Evolutionary conservation across 2,329 filamentous ascomycete genomes (phyloP), one percentile per base, ranked within the genome.

Genomic region (Arthrobotrys conoides): DNA sequence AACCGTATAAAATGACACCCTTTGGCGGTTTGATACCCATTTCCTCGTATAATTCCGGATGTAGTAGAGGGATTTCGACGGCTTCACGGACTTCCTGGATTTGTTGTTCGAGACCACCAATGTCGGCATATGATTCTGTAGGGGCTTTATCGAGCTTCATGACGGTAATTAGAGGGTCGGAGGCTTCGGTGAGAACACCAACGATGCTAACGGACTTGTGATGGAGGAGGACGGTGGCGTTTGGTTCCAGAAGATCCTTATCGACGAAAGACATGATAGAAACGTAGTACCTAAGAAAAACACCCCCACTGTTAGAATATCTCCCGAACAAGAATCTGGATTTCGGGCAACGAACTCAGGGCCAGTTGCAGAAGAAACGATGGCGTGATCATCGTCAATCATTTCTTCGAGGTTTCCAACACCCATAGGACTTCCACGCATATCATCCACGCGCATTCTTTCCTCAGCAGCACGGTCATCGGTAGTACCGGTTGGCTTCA

Each of bases 191-290:
- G 82, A 99, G 87, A 20, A 99, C 96, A 85, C 96, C 96, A 33
- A 99, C 96, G 53, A 99, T 97, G 49, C 95, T 97, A 65, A 98
- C 95, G 67, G 93, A 96, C 87, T 99, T 99, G 86, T 99, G 96
- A 83, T 99, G 96, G 76, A 99, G 87, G 61, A 99, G 87, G 61
- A 99, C 96, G 82, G 94, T 97, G 18, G 96, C 94, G 79, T 96
- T 96, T 0, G 96, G 96, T 86, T 99, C 96, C 51, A 99, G 89
- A 3, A 99, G 90, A 83, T 99, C 96, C 86, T 99, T 99, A 88
- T 99, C 96, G 81, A 99, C 96, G 83, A 99, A 99, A 70, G 95
- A 97, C 96, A 98, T 98, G 89, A 99, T 99, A 82, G 94, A 97
- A 81, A 99, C 96, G 85, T 98, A 99, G 88, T 81, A 81, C 61